A percentile compares a stretch with the other conserved stretches of the same genome.
These are phyloP conservation scores for Macrocybe gigantea DNA, from an alignment of 768 basidiomycete genomes.

Conservation along the genomic window DNA sequence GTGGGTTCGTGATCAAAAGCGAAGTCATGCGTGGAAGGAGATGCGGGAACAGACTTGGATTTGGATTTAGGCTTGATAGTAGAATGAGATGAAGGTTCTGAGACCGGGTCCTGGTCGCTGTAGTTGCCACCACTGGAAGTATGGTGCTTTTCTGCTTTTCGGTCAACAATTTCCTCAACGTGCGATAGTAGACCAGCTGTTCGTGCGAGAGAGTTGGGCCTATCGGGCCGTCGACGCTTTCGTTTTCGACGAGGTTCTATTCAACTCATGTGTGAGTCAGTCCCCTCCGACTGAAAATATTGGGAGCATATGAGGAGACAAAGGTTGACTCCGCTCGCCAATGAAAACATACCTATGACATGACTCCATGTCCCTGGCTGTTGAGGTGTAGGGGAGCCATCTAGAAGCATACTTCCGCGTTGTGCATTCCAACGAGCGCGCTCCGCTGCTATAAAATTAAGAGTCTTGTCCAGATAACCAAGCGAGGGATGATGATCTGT, in stretches of 20 bases:
- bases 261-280: slow-evolving; percentile 12
- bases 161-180: not conserved
- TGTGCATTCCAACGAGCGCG: slow-evolving; percentile 52
- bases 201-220: not conserved
- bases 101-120: not conserved
- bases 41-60: slow-evolving; percentile 12
- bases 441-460: slow-evolving; percentile 73
- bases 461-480: slow-evolving; percentile 66
- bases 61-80: slow-evolving; percentile 4
- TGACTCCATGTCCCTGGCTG: slow-evolving; percentile 27
- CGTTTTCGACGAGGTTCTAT: slow-evolving; percentile 30
- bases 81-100: not conserved
- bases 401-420: slow-evolving; percentile 13
- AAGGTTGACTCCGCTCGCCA: not conserved
- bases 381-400: slow-evolving; percentile 17
- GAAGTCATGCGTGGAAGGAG: slow-evolving; percentile 1
- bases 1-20: too few relatives aligned
- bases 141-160: not conserved
- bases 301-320: not conserved
- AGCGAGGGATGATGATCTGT: slow-evolving; percentile 42
- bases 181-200: not conserved
- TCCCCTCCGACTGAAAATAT: not conserved
- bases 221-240: slow-evolving; percentile 20
- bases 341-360: slow-evolving; percentile 29
- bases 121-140: slow-evolving; percentile 3